These are phyloP conservation scores for Salvia hispanica DNA, from an alignment of 257 asterid genomes.

Conservation along the genomic window DNA sequence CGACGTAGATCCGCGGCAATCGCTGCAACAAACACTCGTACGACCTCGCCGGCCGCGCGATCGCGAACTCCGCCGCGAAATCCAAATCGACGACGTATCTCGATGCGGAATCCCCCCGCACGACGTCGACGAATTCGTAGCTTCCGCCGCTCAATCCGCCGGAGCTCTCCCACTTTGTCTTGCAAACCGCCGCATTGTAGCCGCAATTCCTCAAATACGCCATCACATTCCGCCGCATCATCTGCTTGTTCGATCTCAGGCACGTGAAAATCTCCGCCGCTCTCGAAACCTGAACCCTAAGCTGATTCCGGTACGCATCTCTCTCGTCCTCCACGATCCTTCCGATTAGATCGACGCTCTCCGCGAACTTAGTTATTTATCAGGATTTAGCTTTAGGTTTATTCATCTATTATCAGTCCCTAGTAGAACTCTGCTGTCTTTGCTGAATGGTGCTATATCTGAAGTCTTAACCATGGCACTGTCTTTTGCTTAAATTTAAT, in stretches of 20 bases:
- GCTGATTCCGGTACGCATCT: constrained; percentile 47
- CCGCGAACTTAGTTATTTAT: too few species aligned
- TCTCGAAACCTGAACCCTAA: constrained; percentile 39
- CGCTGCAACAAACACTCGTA: constrained; percentile 44
- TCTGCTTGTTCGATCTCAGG: constrained; percentile 33
- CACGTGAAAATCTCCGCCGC: constrained; percentile 50
- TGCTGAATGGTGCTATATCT: constrained; percentile 8
- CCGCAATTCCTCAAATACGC: constrained; percentile 62
- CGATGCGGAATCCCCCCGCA: constrained; percentile 18
- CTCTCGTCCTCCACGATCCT: constrained; percentile 27
- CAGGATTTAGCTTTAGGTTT: background rate
- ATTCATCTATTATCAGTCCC: too few species aligned
- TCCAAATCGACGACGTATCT: constrained; percentile 67
- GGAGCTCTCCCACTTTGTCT: constrained; percentile 71
- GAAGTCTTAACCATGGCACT: background rate
- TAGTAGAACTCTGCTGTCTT: background rate
- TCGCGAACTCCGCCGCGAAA: constrained; percentile 66
- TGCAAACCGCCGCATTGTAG: constrained; percentile 75
- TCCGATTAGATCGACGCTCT: constrained; percentile 32
- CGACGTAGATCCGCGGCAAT: constrained; percentile 58
- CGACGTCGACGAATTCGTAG: constrained; percentile 72
- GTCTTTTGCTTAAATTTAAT: background rate
- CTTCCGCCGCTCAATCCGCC: constrained; percentile 70
- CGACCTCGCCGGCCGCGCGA: constrained; percentile 66
- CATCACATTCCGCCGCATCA: constrained; percentile 61